Conservation (phyloP, 805 yeast genomes). For the Saccharomycopsis capsularis region DNA sequence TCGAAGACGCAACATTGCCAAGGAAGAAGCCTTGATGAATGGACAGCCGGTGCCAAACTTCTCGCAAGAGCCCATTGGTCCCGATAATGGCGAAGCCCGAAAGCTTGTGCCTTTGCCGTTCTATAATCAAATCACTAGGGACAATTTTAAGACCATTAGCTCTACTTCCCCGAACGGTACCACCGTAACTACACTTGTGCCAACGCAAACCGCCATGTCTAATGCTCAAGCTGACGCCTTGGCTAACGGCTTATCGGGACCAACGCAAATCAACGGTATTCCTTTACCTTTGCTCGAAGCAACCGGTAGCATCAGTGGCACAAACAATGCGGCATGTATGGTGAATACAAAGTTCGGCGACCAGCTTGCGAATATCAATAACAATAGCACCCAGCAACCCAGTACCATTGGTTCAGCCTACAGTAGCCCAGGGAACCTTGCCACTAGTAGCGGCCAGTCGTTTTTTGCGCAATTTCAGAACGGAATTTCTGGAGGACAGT, state of each 20-base stretch:
- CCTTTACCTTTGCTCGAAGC: constrained; percentile 70
- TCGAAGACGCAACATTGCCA: constrained; percentile 54
- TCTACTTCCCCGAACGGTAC: constrained; percentile 91
- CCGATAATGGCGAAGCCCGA: constrained; percentile 22
- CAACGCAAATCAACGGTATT: constrained; percentile 60
- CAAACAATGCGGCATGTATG: not conserved
- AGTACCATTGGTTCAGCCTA: too few relatives aligned
- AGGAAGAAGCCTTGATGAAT: constrained; percentile 25
- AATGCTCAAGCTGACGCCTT: constrained; percentile 52
- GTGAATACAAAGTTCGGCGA: too few relatives aligned
- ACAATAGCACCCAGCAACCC: not conserved
- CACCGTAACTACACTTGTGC: constrained; percentile 80
- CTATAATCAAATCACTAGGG: constrained; percentile 83
- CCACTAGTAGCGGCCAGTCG: too few relatives aligned
- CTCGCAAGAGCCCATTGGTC: constrained; percentile 14
- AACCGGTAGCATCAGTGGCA: constrained; percentile 53
- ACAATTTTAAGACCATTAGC: constrained; percentile 77
- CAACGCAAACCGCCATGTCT: constrained; percentile 69
- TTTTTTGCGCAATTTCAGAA: too few relatives aligned
- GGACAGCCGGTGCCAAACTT: constrained; percentile 12
- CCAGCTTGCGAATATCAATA: not conserved
- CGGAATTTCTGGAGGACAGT: too few relatives aligned
- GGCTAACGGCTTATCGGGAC: constrained; percentile 48
- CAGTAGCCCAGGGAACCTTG: too few relatives aligned
- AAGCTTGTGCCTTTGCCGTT: constrained; percentile 74